phyloP scores from a whole-genome alignment of 352 stramenopile species.

The Blastocystis sp. region DNA sequence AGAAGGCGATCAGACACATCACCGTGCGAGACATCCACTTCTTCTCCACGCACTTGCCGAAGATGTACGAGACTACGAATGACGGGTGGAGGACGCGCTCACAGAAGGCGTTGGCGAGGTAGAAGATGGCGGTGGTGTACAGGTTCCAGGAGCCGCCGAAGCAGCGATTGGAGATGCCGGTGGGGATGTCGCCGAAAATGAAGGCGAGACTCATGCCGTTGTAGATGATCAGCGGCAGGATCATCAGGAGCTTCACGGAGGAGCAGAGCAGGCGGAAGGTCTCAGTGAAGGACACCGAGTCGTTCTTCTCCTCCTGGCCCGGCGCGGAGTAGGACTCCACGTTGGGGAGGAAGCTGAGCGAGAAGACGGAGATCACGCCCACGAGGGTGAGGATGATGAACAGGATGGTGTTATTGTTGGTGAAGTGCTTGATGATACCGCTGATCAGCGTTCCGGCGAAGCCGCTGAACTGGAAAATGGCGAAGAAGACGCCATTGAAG shows the following conservation, averaged over 20 bases:
- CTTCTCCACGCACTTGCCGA: slow-evolving; percentile 68
- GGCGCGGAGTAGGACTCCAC: slow-evolving; percentile 8
- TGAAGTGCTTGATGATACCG: slow-evolving; percentile 49
- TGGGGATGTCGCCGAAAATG: slow-evolving; percentile 68
- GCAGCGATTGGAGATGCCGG: slow-evolving; percentile 35
- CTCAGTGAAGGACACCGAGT: slow-evolving; percentile 28
- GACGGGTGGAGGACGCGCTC: neutral
- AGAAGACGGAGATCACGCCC: slow-evolving; percentile 45
- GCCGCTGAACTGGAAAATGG: slow-evolving; percentile 71
- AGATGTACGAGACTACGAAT: slow-evolving; percentile 25
- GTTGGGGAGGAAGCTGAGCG: slow-evolving; percentile 17
- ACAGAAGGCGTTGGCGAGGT: slow-evolving; percentile 64
- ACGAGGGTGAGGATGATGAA: slow-evolving; percentile 63
- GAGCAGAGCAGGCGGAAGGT: slow-evolving; percentile 50
- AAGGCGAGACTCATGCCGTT: slow-evolving; percentile 71
- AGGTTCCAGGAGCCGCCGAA: slow-evolving; percentile 18
- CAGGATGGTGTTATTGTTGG: slow-evolving; percentile 46
- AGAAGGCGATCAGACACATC: slow-evolving; percentile 55
- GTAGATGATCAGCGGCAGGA: slow-evolving; percentile 70
- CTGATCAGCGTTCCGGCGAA: slow-evolving; percentile 61
- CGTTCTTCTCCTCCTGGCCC: neutral
- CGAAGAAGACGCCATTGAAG: slow-evolving; percentile 70
- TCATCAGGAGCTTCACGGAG: slow-evolving; percentile 45
- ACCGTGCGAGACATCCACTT: slow-evolving; percentile 67
- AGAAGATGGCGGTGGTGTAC: slow-evolving; percentile 69